Conservation (phyloP, 75 land plant genomes). For the Sequoiadendron giganteum region DNA sequence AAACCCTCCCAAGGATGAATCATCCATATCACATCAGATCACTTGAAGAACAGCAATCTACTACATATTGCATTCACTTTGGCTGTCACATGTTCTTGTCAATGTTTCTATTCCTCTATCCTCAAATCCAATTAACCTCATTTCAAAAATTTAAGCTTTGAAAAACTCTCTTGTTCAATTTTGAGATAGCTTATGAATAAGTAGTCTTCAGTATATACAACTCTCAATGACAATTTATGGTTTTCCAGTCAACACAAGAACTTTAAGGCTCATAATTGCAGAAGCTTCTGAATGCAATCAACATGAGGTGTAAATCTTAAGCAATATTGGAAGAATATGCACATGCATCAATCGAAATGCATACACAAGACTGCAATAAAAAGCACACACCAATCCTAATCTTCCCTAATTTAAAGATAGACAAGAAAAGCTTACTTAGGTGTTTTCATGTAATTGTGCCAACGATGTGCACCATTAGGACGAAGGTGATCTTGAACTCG, state of each 20-base stretch:
- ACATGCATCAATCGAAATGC: neutral
- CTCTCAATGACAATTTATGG: neutral
- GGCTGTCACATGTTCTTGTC: neutral
- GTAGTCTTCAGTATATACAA: neutral
- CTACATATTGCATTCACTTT: neutral
- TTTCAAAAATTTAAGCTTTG: too few relatives aligned
- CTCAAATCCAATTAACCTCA: too few relatives aligned
- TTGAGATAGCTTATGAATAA: neutral
- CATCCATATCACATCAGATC: neutral
- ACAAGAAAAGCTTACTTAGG: constrained; percentile 62
- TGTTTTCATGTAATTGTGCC: constrained; percentile 97
- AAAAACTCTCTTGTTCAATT: neutral
- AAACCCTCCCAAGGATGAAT: neutral
- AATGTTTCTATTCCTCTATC: neutral
- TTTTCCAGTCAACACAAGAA: neutral
- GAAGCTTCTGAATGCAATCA: neutral
- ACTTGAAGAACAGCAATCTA: neutral
- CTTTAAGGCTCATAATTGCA: neutral
- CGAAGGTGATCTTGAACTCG: constrained; percentile 91
- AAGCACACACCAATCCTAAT: neutral
- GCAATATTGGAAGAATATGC: neutral
- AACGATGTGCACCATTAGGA: constrained; percentile 99
- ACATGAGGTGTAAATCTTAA: neutral
- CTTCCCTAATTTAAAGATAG: neutral
- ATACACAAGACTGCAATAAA: neutral